Evolutionary conservation across 2,329 filamentous ascomycete species (phyloP).

Genomic region (Tolypocladium tundrense): DNA sequence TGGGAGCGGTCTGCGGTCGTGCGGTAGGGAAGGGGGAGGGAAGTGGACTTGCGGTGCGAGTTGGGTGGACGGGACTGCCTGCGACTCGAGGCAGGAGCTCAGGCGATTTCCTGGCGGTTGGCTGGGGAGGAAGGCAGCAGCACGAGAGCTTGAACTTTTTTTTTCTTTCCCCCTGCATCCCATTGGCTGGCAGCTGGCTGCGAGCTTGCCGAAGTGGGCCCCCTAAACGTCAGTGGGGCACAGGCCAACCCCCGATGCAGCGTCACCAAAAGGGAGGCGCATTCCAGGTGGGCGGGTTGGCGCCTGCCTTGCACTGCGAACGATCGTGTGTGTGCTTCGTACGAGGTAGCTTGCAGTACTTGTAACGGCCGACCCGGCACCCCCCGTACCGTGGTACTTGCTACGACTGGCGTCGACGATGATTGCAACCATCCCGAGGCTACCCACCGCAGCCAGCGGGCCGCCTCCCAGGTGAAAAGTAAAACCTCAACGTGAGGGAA

Average conservation of each 20-base stretch:
- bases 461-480: no score
- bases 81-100: slow-evolving; percentile 7
- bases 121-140: slow-evolving; percentile 14
- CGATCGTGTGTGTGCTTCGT: background rate
- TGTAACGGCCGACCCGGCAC: background rate
- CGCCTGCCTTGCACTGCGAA: background rate
- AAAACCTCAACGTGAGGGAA: no score
- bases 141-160: slow-evolving; percentile 28
- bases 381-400: no score
- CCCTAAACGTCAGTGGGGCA: slow-evolving; percentile 20
- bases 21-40: slow-evolving; percentile 3
- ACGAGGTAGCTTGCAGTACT: no score
- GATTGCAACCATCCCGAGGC: background rate
- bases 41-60: background rate
- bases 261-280: slow-evolving; percentile 6
- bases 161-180: slow-evolving; percentile 18
- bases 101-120: slow-evolving; percentile 14
- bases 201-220: slow-evolving; percentile 24
- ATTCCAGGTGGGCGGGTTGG: background rate
- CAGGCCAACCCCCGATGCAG: slow-evolving; percentile 6
- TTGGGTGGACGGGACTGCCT: background rate
- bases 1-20: slow-evolving; percentile 3
- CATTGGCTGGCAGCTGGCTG: slow-evolving; percentile 22
- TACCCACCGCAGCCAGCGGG: no score
- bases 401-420: background rate